These are phyloP conservation scores for Boechera stricta DNA, from an alignment of 345 rosid genomes.

Conservation along the genomic window DNA sequence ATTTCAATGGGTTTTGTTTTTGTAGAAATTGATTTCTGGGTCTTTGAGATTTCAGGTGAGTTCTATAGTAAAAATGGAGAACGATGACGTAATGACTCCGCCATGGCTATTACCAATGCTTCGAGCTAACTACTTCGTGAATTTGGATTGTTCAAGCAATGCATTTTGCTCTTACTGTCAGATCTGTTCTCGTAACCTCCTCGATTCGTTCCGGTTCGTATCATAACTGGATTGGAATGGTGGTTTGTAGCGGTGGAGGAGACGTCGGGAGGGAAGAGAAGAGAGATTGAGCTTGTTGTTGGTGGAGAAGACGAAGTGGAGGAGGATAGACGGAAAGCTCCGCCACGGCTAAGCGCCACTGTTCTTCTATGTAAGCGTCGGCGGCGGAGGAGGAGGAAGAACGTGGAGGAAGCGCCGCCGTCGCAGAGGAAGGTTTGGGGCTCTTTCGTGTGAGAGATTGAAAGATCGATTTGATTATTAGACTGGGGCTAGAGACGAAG, in stretches of 20 bases:
- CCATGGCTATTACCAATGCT: too few species aligned
- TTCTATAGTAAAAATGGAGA: too few species aligned
- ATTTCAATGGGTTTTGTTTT: too few species aligned
- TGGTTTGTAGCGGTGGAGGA: conserved; percentile 86
- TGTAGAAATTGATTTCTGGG: too few species aligned
- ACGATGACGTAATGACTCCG: too few species aligned
- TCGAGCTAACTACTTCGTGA: too few species aligned
- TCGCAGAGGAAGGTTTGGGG: conserved; percentile 52
- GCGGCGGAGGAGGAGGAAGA: conserved; percentile 42
- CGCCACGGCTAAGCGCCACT: conserved; percentile 72
- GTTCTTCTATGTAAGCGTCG: conserved; percentile 61
- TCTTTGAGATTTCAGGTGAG: too few species aligned
- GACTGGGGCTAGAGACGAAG: conserved; percentile 76
- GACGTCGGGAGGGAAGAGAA: conserved; percentile 58
- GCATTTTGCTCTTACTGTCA: too few species aligned
- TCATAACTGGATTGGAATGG: conserved; percentile 26
- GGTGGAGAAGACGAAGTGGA: conserved; percentile 60
- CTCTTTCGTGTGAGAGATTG: conserved; percentile 69
- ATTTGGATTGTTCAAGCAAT: too few species aligned
- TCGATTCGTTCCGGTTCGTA: too few species aligned
- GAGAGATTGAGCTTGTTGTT: conserved; percentile 78
- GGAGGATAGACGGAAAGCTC: conserved; percentile 64
- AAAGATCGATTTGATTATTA: conserved; percentile 69
- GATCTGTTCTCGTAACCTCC: too few species aligned
- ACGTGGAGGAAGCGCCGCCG: conserved; percentile 35